These are phyloP conservation scores for Linum trigynum DNA, from an alignment of 345 rosid species.

Conservation along the genomic window DNA sequence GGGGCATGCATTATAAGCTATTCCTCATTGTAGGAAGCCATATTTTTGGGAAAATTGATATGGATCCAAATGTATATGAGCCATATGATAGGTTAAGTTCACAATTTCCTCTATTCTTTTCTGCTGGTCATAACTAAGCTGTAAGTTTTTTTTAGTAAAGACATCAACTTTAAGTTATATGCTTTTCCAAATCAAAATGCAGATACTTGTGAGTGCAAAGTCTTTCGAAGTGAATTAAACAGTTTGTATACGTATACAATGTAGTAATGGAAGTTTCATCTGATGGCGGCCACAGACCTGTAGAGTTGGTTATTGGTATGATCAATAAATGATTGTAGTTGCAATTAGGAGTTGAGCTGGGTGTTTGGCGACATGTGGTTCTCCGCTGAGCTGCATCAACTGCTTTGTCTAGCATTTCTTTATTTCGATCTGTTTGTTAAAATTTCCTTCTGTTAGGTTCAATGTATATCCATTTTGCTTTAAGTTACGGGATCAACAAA, in stretches of 20 bases:
- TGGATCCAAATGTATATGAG: not conserved
- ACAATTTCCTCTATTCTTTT: not conserved
- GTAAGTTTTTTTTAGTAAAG: too few relatives aligned
- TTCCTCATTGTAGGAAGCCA: not conserved
- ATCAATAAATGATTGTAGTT: not conserved
- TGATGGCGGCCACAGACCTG: not conserved
- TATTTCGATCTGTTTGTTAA: too few relatives aligned
- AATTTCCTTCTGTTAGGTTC: not conserved
- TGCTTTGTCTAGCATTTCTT: not conserved
- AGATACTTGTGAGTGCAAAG: not conserved
- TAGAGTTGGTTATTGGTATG: not conserved
- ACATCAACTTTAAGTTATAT: not conserved
- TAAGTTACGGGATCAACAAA: not conserved
- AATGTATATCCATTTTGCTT: not conserved
- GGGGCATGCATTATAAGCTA: not conserved
- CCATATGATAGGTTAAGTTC: not conserved
- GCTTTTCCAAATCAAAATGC: not conserved
- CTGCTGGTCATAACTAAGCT: not conserved
- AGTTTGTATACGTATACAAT: not conserved
- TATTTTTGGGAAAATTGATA: not conserved
- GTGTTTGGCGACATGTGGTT: not conserved
- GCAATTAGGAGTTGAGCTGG: not conserved
- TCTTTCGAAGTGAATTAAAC: not conserved
- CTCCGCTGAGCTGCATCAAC: not conserved
- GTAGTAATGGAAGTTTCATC: not conserved